Percentiles rank a stretch among this genome's conserved stretches.
Conservation (phyloP, 257 asterid genomes). For the Ballota nigra region DNA sequence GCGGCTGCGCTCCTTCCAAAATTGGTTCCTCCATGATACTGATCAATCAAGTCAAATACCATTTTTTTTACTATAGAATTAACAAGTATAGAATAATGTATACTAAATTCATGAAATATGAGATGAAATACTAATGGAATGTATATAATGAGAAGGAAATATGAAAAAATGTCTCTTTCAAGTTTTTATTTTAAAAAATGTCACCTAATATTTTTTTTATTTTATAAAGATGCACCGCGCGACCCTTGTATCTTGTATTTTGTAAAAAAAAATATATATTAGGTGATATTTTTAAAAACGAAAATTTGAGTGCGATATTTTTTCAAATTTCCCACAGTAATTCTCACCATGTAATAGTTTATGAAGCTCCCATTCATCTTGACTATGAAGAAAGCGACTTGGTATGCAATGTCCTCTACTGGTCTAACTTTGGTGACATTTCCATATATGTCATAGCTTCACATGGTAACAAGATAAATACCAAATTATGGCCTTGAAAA, state of each 20-base stretch:
- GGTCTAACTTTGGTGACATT: constrained; percentile 44
- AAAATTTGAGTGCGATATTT: too few species aligned
- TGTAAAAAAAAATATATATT: too few species aligned
- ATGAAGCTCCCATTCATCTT: constrained; percentile 82
- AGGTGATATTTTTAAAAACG: too few species aligned
- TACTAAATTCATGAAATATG: background rate
- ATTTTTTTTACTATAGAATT: background rate
- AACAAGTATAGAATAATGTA: too few species aligned
- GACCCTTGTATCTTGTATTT: too few species aligned
- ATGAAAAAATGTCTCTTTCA: too few species aligned
- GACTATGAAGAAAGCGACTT: constrained; percentile 68
- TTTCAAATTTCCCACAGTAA: too few species aligned
- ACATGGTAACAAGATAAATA: background rate
- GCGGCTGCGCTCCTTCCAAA: constrained; percentile 68
- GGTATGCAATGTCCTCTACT: constrained; percentile 67
- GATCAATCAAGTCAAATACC: background rate
- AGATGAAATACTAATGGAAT: background rate
- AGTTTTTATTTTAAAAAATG: too few species aligned
- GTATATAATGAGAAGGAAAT: too few species aligned
- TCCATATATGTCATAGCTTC: constrained; percentile 72
- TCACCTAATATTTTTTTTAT: too few species aligned
- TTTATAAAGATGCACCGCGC: too few species aligned
- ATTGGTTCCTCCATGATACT: constrained; percentile 93
- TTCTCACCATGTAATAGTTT: constrained; percentile 83
- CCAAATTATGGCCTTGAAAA: background rate